Conservation (phyloP, 2,329 filamentous ascomycete genomes). For the Penicillium fuscoglaucum region DNA sequence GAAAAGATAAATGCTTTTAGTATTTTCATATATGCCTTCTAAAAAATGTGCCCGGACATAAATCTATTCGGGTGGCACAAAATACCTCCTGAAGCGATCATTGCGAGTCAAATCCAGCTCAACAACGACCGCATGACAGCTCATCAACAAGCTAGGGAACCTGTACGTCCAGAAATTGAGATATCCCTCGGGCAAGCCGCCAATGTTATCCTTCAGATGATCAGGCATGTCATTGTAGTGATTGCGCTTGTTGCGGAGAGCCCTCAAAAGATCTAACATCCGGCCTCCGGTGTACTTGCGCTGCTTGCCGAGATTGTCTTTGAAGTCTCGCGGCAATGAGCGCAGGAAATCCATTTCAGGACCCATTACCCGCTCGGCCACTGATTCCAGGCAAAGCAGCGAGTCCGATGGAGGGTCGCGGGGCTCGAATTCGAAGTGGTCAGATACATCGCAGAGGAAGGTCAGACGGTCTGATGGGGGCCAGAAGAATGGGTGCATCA, state of each 20-base stretch:
- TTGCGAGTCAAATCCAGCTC: slow-evolving; percentile 58
- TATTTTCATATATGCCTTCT: background rate
- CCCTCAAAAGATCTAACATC: slow-evolving; percentile 82
- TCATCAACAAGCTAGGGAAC: slow-evolving; percentile 76
- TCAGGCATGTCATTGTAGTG: slow-evolving; percentile 97
- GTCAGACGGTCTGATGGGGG: slow-evolving; percentile 79
- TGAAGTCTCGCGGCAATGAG: slow-evolving; percentile 74
- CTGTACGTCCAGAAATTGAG: slow-evolving; percentile 76
- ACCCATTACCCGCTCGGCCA: slow-evolving; percentile 45
- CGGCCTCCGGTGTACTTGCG: slow-evolving; percentile 86
- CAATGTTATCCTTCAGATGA: slow-evolving; percentile 70
- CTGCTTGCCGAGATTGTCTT: slow-evolving; percentile 88
- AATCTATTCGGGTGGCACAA: slow-evolving; percentile 37
- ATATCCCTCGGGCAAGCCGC: slow-evolving; percentile 75
- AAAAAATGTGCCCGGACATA: background rate
- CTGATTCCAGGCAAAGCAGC: slow-evolving; percentile 59
- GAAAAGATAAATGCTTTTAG: background rate
- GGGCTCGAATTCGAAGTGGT: slow-evolving; percentile 91
- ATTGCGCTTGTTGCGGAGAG: slow-evolving; percentile 92
- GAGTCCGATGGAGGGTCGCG: slow-evolving; percentile 75
- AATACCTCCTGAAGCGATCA: slow-evolving; percentile 47
- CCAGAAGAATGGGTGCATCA: slow-evolving; percentile 98
- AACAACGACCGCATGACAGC: slow-evolving; percentile 73
- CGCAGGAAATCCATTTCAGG: slow-evolving; percentile 75
- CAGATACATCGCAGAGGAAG: slow-evolving; percentile 94